These are phyloP conservation scores for Erodium moschatum DNA, from an alignment of 441 rosid genomes.

Conservation along the genomic window DNA sequence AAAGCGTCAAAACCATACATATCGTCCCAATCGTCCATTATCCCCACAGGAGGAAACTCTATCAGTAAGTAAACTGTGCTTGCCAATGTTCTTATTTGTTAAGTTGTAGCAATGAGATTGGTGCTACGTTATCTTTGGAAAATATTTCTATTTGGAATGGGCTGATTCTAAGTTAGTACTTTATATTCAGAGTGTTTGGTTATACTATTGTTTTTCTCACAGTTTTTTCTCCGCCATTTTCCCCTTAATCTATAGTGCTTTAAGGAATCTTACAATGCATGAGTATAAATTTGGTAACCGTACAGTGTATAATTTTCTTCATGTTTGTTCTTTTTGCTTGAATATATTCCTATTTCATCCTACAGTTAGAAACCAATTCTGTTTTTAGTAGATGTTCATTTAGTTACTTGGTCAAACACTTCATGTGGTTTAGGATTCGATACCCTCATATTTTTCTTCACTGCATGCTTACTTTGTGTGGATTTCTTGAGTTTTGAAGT, in stretches of 20 bases:
- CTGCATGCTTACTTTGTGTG: too few species aligned
- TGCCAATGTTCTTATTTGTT: not conserved
- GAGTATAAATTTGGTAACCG: not conserved
- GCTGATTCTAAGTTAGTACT: not conserved
- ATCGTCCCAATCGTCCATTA: slow-evolving; percentile 43
- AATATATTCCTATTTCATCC: not conserved
- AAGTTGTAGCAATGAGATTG: not conserved
- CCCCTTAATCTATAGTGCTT: not conserved
- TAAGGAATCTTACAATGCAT: not conserved
- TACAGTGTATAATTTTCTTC: not conserved
- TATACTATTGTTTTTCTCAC: not conserved
- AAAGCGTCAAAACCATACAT: slow-evolving; percentile 45
- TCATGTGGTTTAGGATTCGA: not conserved
- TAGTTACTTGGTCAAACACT: slow-evolving; percentile 2
- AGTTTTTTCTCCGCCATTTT: not conserved
- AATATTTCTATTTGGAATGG: not conserved
- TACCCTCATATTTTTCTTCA: slow-evolving; percentile 4
- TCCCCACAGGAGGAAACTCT: slow-evolving; percentile 34
- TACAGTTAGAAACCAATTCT: not conserved
- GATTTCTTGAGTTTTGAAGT: not conserved
- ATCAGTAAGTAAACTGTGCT: slow-evolving; percentile 26
- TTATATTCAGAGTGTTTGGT: not conserved
- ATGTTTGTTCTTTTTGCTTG: not conserved
- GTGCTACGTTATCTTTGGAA: slow-evolving; percentile 1
- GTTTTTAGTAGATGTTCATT: not conserved